A percentile compares a stretch with the other conserved stretches of the same genome.
Conservation (phyloP, 2,329 filamentous ascomycete genomes). For the Calonectria hongkongensis region DNA sequence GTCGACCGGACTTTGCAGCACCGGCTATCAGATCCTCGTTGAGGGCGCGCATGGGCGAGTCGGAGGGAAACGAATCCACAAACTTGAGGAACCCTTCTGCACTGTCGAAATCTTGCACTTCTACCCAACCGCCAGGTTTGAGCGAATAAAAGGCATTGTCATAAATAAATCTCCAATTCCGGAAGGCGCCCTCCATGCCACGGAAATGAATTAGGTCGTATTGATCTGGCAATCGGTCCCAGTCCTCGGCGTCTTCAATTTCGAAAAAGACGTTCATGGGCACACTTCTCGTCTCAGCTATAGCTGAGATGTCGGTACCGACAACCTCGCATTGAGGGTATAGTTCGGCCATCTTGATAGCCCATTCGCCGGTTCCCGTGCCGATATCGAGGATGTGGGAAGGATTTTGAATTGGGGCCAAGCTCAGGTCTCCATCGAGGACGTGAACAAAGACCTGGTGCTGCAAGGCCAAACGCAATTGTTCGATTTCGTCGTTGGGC, state of each 20-base stretch:
- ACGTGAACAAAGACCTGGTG: conserved; percentile 78
- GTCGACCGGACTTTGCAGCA: conserved; percentile 66
- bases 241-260: conserved; percentile 76
- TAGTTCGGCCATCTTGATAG: conserved; percentile 71
- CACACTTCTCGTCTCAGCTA: conserved; percentile 72
- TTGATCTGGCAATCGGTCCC: conserved; percentile 71
- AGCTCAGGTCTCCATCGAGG: conserved; percentile 66
- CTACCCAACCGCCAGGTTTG: conserved; percentile 75
- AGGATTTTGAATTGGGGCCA: conserved; percentile 64
- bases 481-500: conserved; percentile 80
- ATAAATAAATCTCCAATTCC: conserved; percentile 74
- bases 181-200: conserved; percentile 73
- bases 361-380: conserved; percentile 74
- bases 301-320: conserved; percentile 76
- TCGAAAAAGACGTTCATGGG: conserved; percentile 77
- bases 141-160: conserved; percentile 71
- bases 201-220: conserved; percentile 76
- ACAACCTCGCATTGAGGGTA: conserved; percentile 74
- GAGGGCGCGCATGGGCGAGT: conserved; percentile 67
- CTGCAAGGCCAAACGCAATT: conserved; percentile 76
- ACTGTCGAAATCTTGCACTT: conserved; percentile 73
- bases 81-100: conserved; percentile 60
- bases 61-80: conserved; percentile 63
- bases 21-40: conserved; percentile 65
- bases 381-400: conserved; percentile 73